phyloP scores from a whole-genome alignment of 108 stramenopile species.

The Parietichytrium sp. region DNA sequence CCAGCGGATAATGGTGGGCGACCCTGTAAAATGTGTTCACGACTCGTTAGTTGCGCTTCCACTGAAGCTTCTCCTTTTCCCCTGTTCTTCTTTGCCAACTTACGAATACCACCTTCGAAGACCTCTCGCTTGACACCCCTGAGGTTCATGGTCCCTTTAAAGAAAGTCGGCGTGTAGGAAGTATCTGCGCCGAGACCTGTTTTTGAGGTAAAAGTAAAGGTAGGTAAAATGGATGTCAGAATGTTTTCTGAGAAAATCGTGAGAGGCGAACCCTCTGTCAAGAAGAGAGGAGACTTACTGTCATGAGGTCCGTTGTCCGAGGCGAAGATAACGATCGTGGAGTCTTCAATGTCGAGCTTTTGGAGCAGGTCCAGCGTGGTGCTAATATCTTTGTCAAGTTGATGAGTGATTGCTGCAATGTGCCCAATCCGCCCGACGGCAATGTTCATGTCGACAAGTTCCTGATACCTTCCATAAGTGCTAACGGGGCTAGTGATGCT shows the following conservation, averaged over 20 bases:
- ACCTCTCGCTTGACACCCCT: not conserved
- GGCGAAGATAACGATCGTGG: not conserved
- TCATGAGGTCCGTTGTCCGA: slow-evolving; percentile 27
- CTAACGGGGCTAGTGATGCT: not conserved
- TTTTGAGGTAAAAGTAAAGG: no score
- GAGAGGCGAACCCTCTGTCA: no score
- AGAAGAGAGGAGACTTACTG: no score
- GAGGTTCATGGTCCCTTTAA: not conserved
- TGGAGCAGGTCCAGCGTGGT: not conserved
- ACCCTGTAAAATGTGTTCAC: no score
- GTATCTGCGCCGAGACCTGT: not conserved
- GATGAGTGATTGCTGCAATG: slow-evolving; percentile 9
- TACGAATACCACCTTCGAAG: not conserved
- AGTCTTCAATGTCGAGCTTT: not conserved
- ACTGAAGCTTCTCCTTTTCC: no score
- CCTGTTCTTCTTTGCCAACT: no score
- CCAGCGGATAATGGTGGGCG: slow-evolving; percentile 19
- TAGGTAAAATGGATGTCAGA: no score
- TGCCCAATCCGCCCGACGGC: not conserved
- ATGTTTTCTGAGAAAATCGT: no score
- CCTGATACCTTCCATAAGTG: slow-evolving; percentile 7
- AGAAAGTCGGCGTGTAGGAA: not conserved
- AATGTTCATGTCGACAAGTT: not conserved
- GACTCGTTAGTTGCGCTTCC: no score
- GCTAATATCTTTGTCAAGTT: not conserved